Conservation (phyloP, 495 filamentous ascomycete genomes). For the Hypoxylon fragiforme region DNA sequence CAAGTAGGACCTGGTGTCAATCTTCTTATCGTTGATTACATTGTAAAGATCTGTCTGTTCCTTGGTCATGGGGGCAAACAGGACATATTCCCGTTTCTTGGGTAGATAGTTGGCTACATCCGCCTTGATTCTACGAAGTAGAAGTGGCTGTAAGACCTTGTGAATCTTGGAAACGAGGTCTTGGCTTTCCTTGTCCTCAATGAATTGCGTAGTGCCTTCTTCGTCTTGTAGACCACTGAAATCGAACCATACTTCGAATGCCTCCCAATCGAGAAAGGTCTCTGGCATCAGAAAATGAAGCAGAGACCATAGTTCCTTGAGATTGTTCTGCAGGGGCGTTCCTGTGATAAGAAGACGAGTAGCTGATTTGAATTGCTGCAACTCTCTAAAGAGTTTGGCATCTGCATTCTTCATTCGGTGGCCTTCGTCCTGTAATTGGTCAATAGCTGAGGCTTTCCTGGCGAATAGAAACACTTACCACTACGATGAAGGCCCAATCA, state of each 20-base stretch:
- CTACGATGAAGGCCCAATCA: slow-evolving; percentile 95
- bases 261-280: slow-evolving; percentile 85
- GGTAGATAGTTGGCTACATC: slow-evolving; percentile 91
- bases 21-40: slow-evolving; percentile 74
- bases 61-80: slow-evolving; percentile 85
- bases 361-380: slow-evolving; percentile 84
- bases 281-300: slow-evolving; percentile 91
- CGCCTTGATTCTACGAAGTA: slow-evolving; percentile 85
- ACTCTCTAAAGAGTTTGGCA: slow-evolving; percentile 83
- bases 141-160: slow-evolving; percentile 86
- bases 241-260: slow-evolving; percentile 95
- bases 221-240: slow-evolving; percentile 84
- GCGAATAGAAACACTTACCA: slow-evolving; percentile 56
- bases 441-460: slow-evolving; percentile 3
- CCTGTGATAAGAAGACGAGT: slow-evolving; percentile 92
- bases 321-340: slow-evolving; percentile 93
- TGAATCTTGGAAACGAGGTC: slow-evolving; percentile 88
- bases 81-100: slow-evolving; percentile 92
- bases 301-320: slow-evolving; percentile 92
- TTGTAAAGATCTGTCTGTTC: slow-evolving; percentile 91
- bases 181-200: slow-evolving; percentile 76
- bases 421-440: slow-evolving; percentile 72
- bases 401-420: slow-evolving; percentile 98
- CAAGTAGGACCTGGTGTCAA: slow-evolving; percentile 72
- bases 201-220: slow-evolving; percentile 68